Evolutionary conservation across 1,284 basidiomycete species (phyloP).

Genomic region (Marasmius fiardii): DNA sequence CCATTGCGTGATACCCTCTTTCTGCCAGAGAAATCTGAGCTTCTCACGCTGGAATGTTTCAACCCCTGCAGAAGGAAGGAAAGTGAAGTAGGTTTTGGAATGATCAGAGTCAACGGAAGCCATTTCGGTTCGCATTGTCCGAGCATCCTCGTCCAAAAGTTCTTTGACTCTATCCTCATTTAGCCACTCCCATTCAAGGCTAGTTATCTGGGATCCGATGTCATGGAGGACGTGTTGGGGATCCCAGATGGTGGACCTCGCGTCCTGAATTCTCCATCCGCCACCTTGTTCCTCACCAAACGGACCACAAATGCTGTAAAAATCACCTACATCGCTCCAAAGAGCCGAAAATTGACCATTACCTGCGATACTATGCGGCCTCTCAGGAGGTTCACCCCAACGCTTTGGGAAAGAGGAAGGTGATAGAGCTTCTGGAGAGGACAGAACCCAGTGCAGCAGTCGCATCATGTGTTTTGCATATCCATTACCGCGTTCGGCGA

Average conservation of each 20-base stretch:
- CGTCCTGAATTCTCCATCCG: constrained; percentile 47
- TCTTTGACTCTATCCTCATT: constrained; percentile 25
- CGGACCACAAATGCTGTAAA: constrained; percentile 49
- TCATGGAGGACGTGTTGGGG: constrained; percentile 13
- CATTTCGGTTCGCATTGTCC: constrained; percentile 25
- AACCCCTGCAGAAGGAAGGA: constrained; percentile 43
- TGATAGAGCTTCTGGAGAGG: constrained; percentile 22
- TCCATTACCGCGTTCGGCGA: constrained; percentile 40
- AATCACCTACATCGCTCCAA: constrained; percentile 63
- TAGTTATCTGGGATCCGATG: not conserved
- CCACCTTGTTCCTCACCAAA: constrained; percentile 20
- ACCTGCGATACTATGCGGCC: constrained; percentile 21
- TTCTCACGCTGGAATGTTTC: constrained; percentile 38
- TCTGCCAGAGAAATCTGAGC: constrained; percentile 22
- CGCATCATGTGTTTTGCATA: constrained; percentile 53
- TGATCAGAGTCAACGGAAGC: not conserved
- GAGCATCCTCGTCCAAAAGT: constrained; percentile 32
- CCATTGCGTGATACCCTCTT: constrained; percentile 29
- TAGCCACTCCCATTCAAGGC: constrained; percentile 29
- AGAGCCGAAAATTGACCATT: constrained; percentile 47
- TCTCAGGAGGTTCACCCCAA: constrained; percentile 33
- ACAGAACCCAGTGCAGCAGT: constrained; percentile 48
- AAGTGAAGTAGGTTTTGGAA: constrained; percentile 29
- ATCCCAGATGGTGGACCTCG: constrained; percentile 44
- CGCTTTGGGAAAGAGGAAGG: constrained; percentile 26